phyloP scores from a whole-genome alignment of 257 asterid species.

The Dorcoceras hygrometricum region DNA sequence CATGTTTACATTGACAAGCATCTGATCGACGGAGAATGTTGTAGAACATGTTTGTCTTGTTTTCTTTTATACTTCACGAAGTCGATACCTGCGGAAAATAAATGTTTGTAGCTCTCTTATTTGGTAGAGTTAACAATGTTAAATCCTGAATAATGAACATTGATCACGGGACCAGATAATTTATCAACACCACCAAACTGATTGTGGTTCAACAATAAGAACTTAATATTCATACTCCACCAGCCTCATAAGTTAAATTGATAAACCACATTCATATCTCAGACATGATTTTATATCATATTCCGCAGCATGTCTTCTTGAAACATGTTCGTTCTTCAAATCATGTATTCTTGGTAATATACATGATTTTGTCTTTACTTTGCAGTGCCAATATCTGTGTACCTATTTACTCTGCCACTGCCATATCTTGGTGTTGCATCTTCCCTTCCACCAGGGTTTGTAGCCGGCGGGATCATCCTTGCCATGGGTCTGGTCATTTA shows the following conservation, averaged over 20 bases:
- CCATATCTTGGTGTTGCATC: slow-evolving; percentile 87
- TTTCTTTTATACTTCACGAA: background rate
- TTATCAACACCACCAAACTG: background rate
- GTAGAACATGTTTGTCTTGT: background rate
- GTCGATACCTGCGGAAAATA: background rate
- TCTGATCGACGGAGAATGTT: background rate
- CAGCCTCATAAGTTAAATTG: background rate
- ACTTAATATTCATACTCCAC: background rate
- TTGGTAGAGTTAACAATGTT: too few species aligned
- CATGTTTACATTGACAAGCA: background rate
- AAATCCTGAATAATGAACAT: background rate
- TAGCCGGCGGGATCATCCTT: slow-evolving; percentile 67
- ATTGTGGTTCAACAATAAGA: background rate
- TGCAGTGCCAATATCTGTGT: slow-evolving; percentile 84
- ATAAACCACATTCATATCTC: background rate
- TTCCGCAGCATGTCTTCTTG: background rate
- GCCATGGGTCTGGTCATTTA: slow-evolving; percentile 64
- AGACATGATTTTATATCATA: too few species aligned
- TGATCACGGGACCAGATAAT: background rate
- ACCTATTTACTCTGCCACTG: slow-evolving; percentile 80
- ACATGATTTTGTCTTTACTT: slow-evolving; percentile 15
- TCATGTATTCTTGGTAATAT: slow-evolving; percentile 2
- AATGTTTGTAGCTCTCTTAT: background rate
- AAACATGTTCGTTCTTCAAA: background rate
- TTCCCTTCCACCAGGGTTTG: slow-evolving; percentile 84